Conservation (phyloP, 129 eudicot genomes). For the Dittrichia graveolens region DNA sequence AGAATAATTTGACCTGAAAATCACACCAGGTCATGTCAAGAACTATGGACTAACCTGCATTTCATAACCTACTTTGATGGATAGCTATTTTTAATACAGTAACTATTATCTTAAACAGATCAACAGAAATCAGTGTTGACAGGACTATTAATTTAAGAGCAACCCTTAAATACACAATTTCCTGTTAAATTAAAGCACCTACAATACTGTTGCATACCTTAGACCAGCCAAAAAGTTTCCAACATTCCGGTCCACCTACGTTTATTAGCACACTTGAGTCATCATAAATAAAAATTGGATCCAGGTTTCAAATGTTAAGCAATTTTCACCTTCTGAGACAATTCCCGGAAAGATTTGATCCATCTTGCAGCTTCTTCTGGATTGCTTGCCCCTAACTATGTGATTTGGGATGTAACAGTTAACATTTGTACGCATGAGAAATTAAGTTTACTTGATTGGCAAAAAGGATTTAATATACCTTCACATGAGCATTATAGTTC, state of each 20-base stretch:
- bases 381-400: constrained; percentile 74
- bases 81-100: neutral
- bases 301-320: constrained; percentile 18
- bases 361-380: constrained; percentile 78
- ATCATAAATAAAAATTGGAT: constrained; percentile 13
- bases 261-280: constrained; percentile 20
- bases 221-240: constrained; percentile 34
- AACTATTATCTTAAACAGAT: neutral
- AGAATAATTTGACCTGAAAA: constrained; percentile 48
- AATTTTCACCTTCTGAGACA: constrained; percentile 54
- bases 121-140: neutral
- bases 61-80: neutral
- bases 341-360: constrained; percentile 55
- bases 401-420: constrained; percentile 4
- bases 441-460: neutral
- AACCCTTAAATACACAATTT: neutral
- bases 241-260: constrained; percentile 48
- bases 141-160: neutral
- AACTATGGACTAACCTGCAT: neutral
- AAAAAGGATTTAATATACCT: constrained; percentile 42
- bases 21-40: constrained; percentile 18
- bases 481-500: constrained; percentile 51
- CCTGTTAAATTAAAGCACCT: constrained; percentile 28
- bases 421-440: neutral
- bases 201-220: constrained; percentile 38